Evolutionary conservation across 2,329 filamentous ascomycete genomes (phyloP), one percentile per base, ranked within the genome.

Genomic region (Aspergillus ustus): DNA sequence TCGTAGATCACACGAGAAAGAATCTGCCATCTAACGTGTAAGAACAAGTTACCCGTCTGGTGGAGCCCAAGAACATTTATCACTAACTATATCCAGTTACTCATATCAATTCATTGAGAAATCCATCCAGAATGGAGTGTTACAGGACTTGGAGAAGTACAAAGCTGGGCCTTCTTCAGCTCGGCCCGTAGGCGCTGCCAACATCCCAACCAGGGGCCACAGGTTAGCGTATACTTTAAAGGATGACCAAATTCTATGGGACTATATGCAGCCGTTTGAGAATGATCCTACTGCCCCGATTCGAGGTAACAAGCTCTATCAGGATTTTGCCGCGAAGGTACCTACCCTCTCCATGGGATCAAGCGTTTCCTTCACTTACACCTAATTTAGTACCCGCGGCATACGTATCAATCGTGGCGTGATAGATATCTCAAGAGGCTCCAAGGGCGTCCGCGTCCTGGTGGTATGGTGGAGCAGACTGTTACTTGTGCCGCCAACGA

Each of bases 71-170:
- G 19, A 15, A 40, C 25, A 28, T 52, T 22, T 37, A 49, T 52
- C 46, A 15, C 45, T 59, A 9, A 52, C 29, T 53, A 37, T 29
- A 49, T 20, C 55, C 15, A 51, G 81, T 4, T 80, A 84, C 64
- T 87, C 85, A 1, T 89, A 85, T 69, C 80, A 76, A 60, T 89
- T 83, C 70, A 80, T 90, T 52, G 83, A 87, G 46, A 70, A 77
- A 44, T 88, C 85, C 0, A 74, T 89, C 56, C 71, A 75, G 19
- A 74, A 81, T 15, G 82, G 82, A 8, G 69, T 71, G 43, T 67
- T 88, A 6, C 80, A 83, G 57, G 76, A 84, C 61, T 75, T 82
- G 1, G 78, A 83, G 56, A 65, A 77, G 15, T 78, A 87, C 67
- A 73, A 69, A 15, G 81, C 81, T 50, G 83, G 83, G 7, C 79